phyloP scores from a whole-genome alignment of 768 basidiomycete genomes.

The Tricholomella constricta region DNA sequence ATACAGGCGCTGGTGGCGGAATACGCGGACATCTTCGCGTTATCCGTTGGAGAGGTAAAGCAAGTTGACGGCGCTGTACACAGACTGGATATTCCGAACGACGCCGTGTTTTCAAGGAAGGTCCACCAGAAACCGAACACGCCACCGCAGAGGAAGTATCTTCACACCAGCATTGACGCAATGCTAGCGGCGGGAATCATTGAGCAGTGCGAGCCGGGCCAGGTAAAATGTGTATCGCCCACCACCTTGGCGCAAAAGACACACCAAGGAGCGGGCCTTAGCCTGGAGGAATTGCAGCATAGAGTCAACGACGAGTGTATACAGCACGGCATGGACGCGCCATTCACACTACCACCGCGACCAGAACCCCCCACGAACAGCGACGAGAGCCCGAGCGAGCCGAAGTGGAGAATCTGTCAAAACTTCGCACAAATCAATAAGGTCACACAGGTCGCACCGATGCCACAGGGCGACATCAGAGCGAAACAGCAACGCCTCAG shows the following conservation, averaged over 20 bases:
- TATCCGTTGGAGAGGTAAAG: no score
- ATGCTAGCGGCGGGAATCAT: no score
- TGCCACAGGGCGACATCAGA: slow-evolving; percentile 37
- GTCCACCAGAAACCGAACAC: slow-evolving; percentile 33
- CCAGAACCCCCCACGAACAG: neutral
- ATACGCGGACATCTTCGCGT: slow-evolving; percentile 44
- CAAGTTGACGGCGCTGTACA: slow-evolving; percentile 33
- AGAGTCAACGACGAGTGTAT: slow-evolving; percentile 35
- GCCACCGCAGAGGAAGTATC: slow-evolving; percentile 30
- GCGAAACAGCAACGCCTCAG: slow-evolving; percentile 37
- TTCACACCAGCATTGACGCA: no score
- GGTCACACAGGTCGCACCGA: no score
- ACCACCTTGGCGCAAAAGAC: no score
- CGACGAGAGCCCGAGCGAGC: neutral
- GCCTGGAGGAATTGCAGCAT: slow-evolving; percentile 34
- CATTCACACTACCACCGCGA: slow-evolving; percentile 26
- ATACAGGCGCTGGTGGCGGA: slow-evolving; percentile 24
- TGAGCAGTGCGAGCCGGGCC: no score
- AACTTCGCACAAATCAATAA: no score
- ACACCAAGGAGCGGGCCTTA: slow-evolving; percentile 29
- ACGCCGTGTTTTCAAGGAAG: slow-evolving; percentile 29
- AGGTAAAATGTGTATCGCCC: no score
- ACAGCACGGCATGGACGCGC: no score
- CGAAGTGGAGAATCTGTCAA: no score
- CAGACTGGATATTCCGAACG: slow-evolving; percentile 31